These are phyloP conservation scores for thale cress (Arabidopsis thaliana) DNA, from an alignment of 345 rosid genomes.

Conservation along the genomic window TAIR10.1 NC_003071.7:8608501-8609000, in stretches of 20 bases:
- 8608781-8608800: conserved; percentile 4
- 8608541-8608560: neutral
- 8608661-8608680: conserved; percentile 41
- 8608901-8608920: conserved; percentile 83
- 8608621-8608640: conserved; percentile 67
- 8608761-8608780: conserved; percentile 27
- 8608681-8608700: conserved; percentile 38
- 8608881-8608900: conserved; percentile 71
- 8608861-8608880: conserved; percentile 78
- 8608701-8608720: conserved; percentile 63
- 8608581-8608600: conserved; percentile 57
- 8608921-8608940: conserved; percentile 62
- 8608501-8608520: conserved; percentile 53
- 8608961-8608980: conserved; percentile 73
- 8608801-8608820: conserved; percentile 55
- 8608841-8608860: conserved; percentile 87
- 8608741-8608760: conserved; percentile 42
- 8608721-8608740: conserved; percentile 63
- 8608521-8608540: neutral
- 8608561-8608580: neutral
- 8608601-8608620: conserved; percentile 59
- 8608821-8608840: conserved; percentile 74
- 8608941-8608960: conserved; percentile 67
- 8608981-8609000: conserved; percentile 84
- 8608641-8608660: conserved; percentile 51